Conservation (phyloP, 1,284 basidiomycete species). For the Prillingera fragicola region DNA sequence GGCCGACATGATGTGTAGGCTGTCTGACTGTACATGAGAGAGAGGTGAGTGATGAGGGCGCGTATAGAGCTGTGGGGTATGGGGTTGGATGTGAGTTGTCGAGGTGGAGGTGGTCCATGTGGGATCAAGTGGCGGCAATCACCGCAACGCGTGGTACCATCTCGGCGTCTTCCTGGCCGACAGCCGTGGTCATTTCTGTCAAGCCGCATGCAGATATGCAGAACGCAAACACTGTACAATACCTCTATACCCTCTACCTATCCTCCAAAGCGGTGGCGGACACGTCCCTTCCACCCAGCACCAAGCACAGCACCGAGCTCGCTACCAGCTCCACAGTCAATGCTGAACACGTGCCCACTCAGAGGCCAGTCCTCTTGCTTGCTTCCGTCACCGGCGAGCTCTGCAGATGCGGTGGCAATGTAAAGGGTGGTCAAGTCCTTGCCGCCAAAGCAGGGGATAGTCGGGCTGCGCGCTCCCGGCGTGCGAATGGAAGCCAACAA, state of each 20-base stretch:
- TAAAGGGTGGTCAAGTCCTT: constrained; percentile 37
- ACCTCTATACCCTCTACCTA: not conserved
- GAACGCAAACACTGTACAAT: not conserved
- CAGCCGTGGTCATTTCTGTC: too few relatives aligned
- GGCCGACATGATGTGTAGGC: too few relatives aligned
- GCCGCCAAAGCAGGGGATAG: constrained; percentile 44
- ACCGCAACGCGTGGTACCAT: too few relatives aligned
- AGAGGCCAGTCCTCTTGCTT: constrained; percentile 22
- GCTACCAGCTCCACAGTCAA: constrained; percentile 29
- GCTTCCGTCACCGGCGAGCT: constrained; percentile 28
- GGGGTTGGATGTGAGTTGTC: too few relatives aligned
- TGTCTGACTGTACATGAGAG: too few relatives aligned
- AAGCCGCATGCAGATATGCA: too few relatives aligned
- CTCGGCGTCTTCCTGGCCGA: too few relatives aligned
- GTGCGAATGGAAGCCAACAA: constrained; percentile 29
- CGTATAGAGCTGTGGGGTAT: too few relatives aligned
- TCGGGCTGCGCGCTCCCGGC: constrained; percentile 29
- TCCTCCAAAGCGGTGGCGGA: constrained; percentile 12
- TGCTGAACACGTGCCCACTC: constrained; percentile 33
- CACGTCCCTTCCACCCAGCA: constrained; percentile 29
- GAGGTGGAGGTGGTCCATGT: too few relatives aligned
- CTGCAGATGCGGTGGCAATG: constrained; percentile 33
- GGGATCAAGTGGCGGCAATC: too few relatives aligned
- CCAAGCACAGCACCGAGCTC: constrained; percentile 25
- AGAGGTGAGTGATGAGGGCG: too few relatives aligned